These are phyloP conservation scores for Auricularia auricula-judae DNA, from an alignment of 768 basidiomycete species.

Conservation along the genomic window DNA sequence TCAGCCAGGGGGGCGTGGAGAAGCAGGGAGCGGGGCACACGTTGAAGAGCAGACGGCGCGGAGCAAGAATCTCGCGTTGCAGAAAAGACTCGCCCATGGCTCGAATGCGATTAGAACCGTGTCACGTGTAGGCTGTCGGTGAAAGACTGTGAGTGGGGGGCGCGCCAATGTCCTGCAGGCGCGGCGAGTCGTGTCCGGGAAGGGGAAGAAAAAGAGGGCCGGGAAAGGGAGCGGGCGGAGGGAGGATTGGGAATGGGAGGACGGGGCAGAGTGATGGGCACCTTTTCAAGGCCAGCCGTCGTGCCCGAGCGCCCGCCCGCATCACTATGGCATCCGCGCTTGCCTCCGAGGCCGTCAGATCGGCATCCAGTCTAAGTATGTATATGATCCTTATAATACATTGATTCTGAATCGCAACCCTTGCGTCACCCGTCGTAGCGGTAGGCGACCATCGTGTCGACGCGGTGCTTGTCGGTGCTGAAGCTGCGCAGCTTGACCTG, in stretches of 20 bases:
- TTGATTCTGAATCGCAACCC: not conserved
- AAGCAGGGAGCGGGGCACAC: constrained; percentile 13
- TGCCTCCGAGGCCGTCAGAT: not conserved
- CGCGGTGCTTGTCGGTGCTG: constrained; percentile 94
- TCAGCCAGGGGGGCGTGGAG: not conserved
- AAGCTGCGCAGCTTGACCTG: constrained; percentile 93
- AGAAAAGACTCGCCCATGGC: constrained; percentile 65
- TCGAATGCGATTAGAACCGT: constrained; percentile 1
- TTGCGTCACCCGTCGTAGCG: constrained; percentile 64
- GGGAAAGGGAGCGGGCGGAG: constrained; percentile 12
- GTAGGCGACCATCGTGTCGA: constrained; percentile 97
- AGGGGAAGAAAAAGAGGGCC: not conserved
- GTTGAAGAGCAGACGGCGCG: constrained; percentile 60
- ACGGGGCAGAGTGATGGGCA: constrained; percentile 10
- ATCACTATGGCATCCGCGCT: not conserved
- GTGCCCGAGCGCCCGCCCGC: not conserved
- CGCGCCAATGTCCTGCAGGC: not conserved
- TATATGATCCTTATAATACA: not conserved
- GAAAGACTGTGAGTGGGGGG: constrained; percentile 1
- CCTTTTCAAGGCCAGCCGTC: not conserved
- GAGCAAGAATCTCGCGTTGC: constrained; percentile 52
- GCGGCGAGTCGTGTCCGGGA: not conserved
- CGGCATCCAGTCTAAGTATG: not conserved
- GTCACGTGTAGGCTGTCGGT: not conserved
- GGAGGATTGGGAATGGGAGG: constrained; percentile 12